Conservation (phyloP, 331 rosid species). For the Pyracantha coccinea region DNA sequence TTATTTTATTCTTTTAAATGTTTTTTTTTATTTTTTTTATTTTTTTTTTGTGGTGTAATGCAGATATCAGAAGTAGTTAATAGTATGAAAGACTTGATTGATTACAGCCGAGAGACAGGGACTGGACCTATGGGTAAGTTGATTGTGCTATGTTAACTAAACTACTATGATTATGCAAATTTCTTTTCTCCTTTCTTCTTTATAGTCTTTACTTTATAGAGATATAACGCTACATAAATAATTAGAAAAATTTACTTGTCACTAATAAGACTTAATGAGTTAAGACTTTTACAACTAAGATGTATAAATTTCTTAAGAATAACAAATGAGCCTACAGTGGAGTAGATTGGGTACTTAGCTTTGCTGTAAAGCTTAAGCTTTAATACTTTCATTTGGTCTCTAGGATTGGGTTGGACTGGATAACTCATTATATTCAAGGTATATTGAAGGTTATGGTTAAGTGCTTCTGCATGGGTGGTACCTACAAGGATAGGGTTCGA, state of each 20-base stretch:
- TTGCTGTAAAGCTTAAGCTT: background rate
- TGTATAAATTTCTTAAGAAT: background rate
- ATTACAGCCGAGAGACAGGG: conserved; percentile 84
- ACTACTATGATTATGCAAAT: background rate
- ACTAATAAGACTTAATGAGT: background rate
- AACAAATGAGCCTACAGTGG: background rate
- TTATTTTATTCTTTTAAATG: too few relatives aligned
- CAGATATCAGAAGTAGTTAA: conserved; percentile 99
- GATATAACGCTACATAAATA: background rate
- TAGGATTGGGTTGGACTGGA: too few relatives aligned
- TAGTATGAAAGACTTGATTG: conserved; percentile 98
- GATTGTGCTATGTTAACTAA: background rate
- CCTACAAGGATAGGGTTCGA: too few relatives aligned
- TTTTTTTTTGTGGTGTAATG: conserved; percentile 14
- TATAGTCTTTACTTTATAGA: background rate
- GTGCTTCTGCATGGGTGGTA: too few relatives aligned
- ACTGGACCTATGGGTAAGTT: conserved; percentile 93
- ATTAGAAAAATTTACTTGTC: background rate
- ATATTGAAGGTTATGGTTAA: too few relatives aligned
- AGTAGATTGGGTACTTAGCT: background rate
- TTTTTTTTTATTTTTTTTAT: background rate
- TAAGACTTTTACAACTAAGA: background rate
- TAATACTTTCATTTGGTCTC: background rate
- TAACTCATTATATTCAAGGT: too few relatives aligned
- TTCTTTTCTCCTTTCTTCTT: background rate